These are phyloP conservation scores for Scheffersomyces spartinae DNA, from an alignment of 805 yeast genomes.

Conservation along the genomic window DNA sequence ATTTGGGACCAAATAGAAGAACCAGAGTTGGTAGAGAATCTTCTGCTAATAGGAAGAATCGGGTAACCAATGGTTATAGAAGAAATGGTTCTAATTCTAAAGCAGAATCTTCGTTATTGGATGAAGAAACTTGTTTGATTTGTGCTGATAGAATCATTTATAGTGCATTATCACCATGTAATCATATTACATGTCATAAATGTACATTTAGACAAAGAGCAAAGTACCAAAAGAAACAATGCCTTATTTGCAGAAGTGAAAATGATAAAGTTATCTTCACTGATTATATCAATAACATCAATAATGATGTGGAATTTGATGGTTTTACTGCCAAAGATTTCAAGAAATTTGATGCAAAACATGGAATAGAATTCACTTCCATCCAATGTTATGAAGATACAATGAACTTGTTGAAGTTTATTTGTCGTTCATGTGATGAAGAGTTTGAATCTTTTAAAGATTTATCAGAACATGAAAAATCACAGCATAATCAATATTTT, in stretches of 20 bases:
- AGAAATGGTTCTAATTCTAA: conserved; percentile 1
- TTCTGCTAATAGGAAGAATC: no score
- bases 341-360: conserved; percentile 27
- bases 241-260: conserved; percentile 79
- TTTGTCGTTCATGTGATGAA: conserved; percentile 42
- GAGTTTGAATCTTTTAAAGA: conserved; percentile 40
- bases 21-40: no score
- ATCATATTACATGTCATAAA: conserved; percentile 70
- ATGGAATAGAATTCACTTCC: conserved; percentile 51
- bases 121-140: conserved; percentile 53
- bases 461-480: conserved; percentile 52
- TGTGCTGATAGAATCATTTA: conserved; percentile 66
- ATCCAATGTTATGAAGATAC: conserved; percentile 36
- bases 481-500: conserved; percentile 48
- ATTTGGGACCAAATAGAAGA: no score
- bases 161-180: conserved; percentile 71
- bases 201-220: conserved; percentile 82
- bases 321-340: conserved; percentile 23
- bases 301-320: conserved; percentile 24
- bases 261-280: conserved; percentile 48
- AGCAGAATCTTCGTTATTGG: conserved; percentile 7
- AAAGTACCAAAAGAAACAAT: conserved; percentile 56
- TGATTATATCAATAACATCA: conserved; percentile 22
- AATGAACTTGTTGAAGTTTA: conserved; percentile 36
- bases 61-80: not conserved